Percentiles rank a stretch among this genome's conserved stretches.
Conservation (phyloP, 176 grass and related monocot species). For the Echinochloa phyllopogon region DNA sequence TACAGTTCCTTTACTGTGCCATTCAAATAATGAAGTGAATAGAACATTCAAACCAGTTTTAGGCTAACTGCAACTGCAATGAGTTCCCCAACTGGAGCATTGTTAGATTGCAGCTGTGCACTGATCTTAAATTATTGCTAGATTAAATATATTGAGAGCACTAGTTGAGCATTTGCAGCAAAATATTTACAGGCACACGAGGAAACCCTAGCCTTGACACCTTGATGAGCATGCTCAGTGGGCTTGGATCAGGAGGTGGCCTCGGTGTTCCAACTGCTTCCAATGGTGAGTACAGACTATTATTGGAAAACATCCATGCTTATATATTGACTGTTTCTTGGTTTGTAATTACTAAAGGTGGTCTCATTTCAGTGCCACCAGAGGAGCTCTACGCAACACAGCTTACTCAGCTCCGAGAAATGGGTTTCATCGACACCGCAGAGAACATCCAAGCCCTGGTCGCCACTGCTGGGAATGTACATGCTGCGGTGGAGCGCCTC, state of each 20-base stretch:
- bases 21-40: constrained; percentile 1
- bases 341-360: background rate
- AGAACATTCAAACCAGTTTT: background rate
- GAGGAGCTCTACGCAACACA: constrained; percentile 93
- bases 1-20: constrained; percentile 19
- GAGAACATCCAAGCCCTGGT: constrained; percentile 88
- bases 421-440: constrained; percentile 87
- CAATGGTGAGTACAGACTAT: constrained; percentile 61
- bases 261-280: constrained; percentile 64
- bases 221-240: constrained; percentile 93
- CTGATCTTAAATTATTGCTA: constrained; percentile 5
- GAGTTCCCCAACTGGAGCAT: background rate
- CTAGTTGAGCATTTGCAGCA: constrained; percentile 12
- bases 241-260: constrained; percentile 83
- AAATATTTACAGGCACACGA: constrained; percentile 50
- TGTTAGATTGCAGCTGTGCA: constrained; percentile 27
- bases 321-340: background rate
- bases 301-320: constrained; percentile 1
- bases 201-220: constrained; percentile 68
- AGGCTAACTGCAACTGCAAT: constrained; percentile 7
- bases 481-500: constrained; percentile 94
- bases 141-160: constrained; percentile 24
- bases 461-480: constrained; percentile 87
- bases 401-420: constrained; percentile 90
- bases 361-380: constrained; percentile 65